phyloP scores from a whole-genome alignment of 2,329 filamentous ascomycete species.

The Aspergillus fumigatus region DNA sequence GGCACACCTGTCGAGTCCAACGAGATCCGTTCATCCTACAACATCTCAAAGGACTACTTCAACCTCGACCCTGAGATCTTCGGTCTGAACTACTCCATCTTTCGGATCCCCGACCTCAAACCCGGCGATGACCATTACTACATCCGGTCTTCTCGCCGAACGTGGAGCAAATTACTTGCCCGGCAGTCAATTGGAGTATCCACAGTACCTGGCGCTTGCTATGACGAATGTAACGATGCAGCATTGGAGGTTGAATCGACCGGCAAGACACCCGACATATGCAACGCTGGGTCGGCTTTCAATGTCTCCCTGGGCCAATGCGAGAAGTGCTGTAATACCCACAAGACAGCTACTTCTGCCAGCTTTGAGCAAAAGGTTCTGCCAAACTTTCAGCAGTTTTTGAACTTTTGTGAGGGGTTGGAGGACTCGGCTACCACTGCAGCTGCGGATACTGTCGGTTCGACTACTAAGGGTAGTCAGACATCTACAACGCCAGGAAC shows the following conservation, averaged over 20 bases:
- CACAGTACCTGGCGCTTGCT: conserved; percentile 48
- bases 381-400: conserved; percentile 7
- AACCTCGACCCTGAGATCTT: conserved; percentile 59
- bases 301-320: background rate
- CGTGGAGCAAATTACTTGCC: conserved; percentile 3
- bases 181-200: conserved; percentile 27
- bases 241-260: conserved; percentile 42
- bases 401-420: conserved; percentile 3
- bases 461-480: background rate
- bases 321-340: background rate
- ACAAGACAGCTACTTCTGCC: background rate
- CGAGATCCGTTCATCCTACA: conserved; percentile 33
- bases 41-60: conserved; percentile 55
- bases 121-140: conserved; percentile 7
- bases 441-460: background rate
- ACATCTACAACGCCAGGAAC: background rate
- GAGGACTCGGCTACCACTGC: background rate
- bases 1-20: conserved; percentile 16
- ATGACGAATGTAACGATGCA: conserved; percentile 49
- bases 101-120: conserved; percentile 36
- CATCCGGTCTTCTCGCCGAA: background rate
- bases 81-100: conserved; percentile 60
- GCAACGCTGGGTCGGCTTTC: conserved; percentile 11
- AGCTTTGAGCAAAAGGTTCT: conserved; percentile 1
- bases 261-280: conserved; percentile 42